Percentiles rank a stretch among this genome's conserved stretches.
Evolutionary conservation across 2,329 filamentous ascomycete species (phyloP).

Genomic region (Blastomyces percursus): DNA sequence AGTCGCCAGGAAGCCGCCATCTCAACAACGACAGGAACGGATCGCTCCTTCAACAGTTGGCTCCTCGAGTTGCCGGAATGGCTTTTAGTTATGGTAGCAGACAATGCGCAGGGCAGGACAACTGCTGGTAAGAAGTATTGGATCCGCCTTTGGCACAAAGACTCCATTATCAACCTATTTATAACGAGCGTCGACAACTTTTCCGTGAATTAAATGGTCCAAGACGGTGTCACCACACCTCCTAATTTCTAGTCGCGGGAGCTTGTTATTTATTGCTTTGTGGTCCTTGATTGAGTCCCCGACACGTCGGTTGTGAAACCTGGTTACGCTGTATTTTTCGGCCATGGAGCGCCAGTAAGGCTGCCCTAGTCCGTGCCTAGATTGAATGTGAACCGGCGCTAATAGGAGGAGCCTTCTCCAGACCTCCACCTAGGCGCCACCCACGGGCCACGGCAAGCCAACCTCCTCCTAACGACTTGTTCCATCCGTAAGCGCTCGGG

Average conservation of each 20-base stretch:
- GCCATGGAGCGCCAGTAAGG: neutral
- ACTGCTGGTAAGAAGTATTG: too few relatives aligned
- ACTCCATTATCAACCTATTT: too few relatives aligned
- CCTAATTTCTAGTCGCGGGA: neutral
- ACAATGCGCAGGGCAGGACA: too few relatives aligned
- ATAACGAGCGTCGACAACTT: too few relatives aligned
- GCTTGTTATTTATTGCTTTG: neutral
- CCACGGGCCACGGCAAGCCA: too few relatives aligned
- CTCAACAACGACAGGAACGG: neutral
- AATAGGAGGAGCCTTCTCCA: too few relatives aligned
- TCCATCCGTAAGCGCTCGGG: too few relatives aligned
- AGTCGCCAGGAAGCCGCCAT: neutral
- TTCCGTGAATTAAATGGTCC: too few relatives aligned
- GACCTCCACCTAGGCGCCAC: too few relatives aligned
- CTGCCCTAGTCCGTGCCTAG: neutral
- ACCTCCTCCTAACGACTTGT: too few relatives aligned
- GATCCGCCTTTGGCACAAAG: too few relatives aligned
- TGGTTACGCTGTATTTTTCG: too few relatives aligned
- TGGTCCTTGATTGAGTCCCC: neutral
- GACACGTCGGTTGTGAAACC: neutral
- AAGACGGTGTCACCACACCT: neutral
- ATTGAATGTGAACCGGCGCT: neutral
- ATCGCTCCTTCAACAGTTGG: neutral
- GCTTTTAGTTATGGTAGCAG: neutral
- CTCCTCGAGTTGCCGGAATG: neutral